Evolutionary conservation across 2,329 filamentous ascomycete genomes (phyloP), one percentile per base, ranked within the genome.

Genomic region (Graphium sp.): DNA sequence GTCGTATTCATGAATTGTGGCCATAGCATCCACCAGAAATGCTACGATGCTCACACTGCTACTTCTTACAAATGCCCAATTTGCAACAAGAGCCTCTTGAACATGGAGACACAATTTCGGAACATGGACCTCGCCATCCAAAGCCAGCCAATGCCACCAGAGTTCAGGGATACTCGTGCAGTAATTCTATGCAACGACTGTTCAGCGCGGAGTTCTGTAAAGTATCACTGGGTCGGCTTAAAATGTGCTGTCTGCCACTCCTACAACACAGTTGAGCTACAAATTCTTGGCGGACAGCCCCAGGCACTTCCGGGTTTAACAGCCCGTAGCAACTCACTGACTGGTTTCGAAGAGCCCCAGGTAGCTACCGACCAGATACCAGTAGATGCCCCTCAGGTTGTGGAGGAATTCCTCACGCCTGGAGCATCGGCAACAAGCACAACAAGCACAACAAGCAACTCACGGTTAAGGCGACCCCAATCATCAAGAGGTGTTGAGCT

Each of bases 1-100:
- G 84, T 95, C 6, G 83, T 93, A 14, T 91, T 92, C 44, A 89
- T 98, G 79, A 70, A 73, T 22, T 98, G 89, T 48, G 89, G 89
- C 3, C 89, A 98, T 48, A 91, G 87, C 44, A 91, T 98, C 46
- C 89, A 98, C 52, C 75, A 79, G 42, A 71, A 70, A 33, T 98
- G 89, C 53, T 89, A 92, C 45, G 71, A 81, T 25, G 71, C 89
- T 41, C 80, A 93, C 47, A 85, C 91, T 60, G 75, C 76, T 41
- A 74, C 73, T 4, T 91, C 85, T 5, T 98, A 95, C 57, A 91
- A 87, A 45, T 98, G 89, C 43, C 89, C 87, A 1, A 84, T 94
- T 27, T 98, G 89, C 63, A 92, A 78, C 55, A 92, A 89, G 52
- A 93, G 81, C 37, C 77, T 92, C n/a, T 72, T 83, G 39, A 95